Evolutionary conservation across 768 basidiomycete genomes (phyloP).

Genomic region (Boletus vinaceobasis): DNA sequence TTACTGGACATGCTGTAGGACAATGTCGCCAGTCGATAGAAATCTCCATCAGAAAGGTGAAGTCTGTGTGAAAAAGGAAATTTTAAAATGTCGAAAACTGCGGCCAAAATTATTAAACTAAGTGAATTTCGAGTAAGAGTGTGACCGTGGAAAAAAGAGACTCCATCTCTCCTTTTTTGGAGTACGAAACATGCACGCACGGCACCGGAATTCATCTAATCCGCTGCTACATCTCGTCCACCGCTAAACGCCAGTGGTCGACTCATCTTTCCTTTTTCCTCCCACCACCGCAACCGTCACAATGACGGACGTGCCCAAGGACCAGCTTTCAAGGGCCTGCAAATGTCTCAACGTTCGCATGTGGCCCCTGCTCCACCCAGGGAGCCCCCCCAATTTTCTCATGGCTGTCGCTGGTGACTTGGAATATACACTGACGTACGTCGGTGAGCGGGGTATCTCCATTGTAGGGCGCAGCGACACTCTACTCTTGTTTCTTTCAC

Average conservation of each 20-base stretch:
- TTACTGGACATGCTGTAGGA: background rate
- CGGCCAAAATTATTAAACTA: conserved; percentile 2
- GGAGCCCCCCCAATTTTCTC: conserved; percentile 37
- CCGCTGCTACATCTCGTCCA: conserved; percentile 19
- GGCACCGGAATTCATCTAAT: conserved; percentile 36
- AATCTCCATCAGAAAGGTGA: background rate
- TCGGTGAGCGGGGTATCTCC: conserved; percentile 62
- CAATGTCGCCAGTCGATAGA: background rate
- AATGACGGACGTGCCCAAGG: conserved; percentile 24
- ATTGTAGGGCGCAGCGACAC: conserved; percentile 47
- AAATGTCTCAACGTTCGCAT: conserved; percentile 72
- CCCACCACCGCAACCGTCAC: conserved; percentile 12
- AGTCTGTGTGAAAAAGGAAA: conserved; percentile 4
- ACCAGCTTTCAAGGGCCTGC: conserved; percentile 47
- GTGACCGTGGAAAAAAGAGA: conserved; percentile 21
- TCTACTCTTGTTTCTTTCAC: background rate
- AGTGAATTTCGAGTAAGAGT: background rate
- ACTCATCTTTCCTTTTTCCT: conserved; percentile 16
- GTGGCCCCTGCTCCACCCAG: conserved; percentile 29
- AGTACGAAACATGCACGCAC: conserved; percentile 25
- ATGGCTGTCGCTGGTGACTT: conserved; percentile 21
- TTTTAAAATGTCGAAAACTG: conserved; percentile 6
- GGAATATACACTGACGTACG: conserved; percentile 54
- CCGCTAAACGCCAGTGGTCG: conserved; percentile 25
- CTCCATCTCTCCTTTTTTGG: conserved; percentile 23